Conservation (phyloP, 805 yeast genomes). For the Wickerhamomyces strasburgensis region DNA sequence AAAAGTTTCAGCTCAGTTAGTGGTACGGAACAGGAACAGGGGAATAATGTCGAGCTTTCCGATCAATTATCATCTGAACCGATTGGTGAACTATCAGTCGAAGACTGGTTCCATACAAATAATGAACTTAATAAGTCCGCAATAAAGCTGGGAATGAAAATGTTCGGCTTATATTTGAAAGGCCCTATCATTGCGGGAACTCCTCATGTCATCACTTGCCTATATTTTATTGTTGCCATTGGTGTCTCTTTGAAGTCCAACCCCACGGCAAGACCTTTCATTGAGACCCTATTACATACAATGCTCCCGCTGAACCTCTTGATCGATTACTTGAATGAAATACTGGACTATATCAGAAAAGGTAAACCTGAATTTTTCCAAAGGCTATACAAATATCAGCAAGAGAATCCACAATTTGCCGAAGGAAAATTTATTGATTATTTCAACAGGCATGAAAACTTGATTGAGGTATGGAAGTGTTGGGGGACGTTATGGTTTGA, state of each 20-base stretch:
- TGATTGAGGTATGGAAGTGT: conserved; percentile 78
- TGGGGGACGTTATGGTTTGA: conserved; percentile 87
- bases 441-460: conserved; percentile 53
- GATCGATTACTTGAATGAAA: conserved; percentile 56
- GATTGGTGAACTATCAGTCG: conserved; percentile 9
- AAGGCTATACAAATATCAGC: not conserved
- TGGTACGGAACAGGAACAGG: not conserved
- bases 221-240: conserved; percentile 62
- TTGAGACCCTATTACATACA: conserved; percentile 46
- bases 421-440: conserved; percentile 33
- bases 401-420: conserved; percentile 15
- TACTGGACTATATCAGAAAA: conserved; percentile 34
- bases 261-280: conserved; percentile 43
- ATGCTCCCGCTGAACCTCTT: conserved; percentile 68
- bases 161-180: conserved; percentile 56
- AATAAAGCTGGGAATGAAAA: conserved; percentile 62
- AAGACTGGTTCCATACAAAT: conserved; percentile 54
- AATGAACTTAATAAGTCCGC: conserved; percentile 47
- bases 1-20: conserved; percentile 5
- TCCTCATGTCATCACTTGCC: conserved; percentile 73
- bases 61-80: conserved; percentile 4
- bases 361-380: conserved; percentile 7
- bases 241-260: conserved; percentile 47
- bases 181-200: conserved; percentile 67
- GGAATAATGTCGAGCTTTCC: conserved; percentile 1